phyloP scores from a whole-genome alignment of 2,329 filamentous ascomycete species.

The Colletotrichum incanum region DNA sequence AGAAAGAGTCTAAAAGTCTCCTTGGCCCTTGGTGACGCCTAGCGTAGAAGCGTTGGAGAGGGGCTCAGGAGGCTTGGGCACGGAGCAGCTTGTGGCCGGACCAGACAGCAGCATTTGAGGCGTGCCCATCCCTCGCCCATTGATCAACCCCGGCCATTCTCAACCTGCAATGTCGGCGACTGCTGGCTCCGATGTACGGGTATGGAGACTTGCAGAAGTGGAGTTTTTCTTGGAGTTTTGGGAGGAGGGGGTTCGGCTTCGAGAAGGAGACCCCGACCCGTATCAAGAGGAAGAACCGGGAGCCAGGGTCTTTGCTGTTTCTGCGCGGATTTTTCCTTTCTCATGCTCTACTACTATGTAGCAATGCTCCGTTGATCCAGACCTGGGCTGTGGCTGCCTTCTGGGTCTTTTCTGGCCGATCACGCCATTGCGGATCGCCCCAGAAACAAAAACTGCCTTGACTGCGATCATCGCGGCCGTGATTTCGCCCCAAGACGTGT shows the following conservation, averaged over 20 bases:
- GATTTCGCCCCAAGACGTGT: constrained; percentile 6
- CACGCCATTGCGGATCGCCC: constrained; percentile 33
- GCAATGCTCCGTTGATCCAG: neutral
- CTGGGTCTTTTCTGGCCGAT: constrained; percentile 27
- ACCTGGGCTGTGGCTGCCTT: neutral
- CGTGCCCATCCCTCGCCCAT: constrained; percentile 24
- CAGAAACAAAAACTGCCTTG: constrained; percentile 30
- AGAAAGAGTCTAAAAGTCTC: constrained; percentile 22
- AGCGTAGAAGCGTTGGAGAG: neutral
- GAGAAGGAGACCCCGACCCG: constrained; percentile 34
- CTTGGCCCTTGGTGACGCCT: constrained; percentile 5
- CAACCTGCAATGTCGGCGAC: constrained; percentile 39
- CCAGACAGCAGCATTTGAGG: constrained; percentile 21
- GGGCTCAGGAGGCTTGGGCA: constrained; percentile 29
- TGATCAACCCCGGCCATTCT: constrained; percentile 18
- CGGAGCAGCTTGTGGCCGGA: constrained; percentile 23
- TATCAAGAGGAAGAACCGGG: constrained; percentile 39
- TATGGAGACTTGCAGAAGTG: constrained; percentile 32
- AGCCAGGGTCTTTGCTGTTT: constrained; percentile 18
- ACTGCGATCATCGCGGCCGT: constrained; percentile 10
- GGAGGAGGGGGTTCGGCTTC: constrained; percentile 13
- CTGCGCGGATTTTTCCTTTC: constrained; percentile 24
- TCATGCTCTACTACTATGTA: neutral
- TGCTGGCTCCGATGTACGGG: constrained; percentile 37
- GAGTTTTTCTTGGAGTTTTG: neutral